Base-by-base conservation (phyloP, 805 yeast genomes). In the Candida taoyuanica region DNA sequence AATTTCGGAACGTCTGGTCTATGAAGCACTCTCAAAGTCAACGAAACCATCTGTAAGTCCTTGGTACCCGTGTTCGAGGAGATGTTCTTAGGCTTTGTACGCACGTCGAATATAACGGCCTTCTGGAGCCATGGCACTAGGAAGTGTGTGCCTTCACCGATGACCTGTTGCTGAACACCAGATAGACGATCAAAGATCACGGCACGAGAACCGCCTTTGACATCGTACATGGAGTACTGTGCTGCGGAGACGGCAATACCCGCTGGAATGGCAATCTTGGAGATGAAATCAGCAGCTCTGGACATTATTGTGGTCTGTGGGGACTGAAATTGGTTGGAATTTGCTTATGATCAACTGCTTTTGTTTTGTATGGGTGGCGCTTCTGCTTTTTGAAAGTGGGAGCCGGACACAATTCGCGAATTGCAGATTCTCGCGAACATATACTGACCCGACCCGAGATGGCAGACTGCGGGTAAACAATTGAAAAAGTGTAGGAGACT, bases 131-230 rank as follows among this genome's bases (percentile, higher is more conserved):
- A 93, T 37, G 98, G 98, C 37, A 93, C 62, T 48, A 89, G 68
- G 63, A 93, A 93, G 64, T 93, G 98, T 17, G 98, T 85, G 43
- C 98, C 98, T 67, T 93, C 98, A 20, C 97, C 96, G 43, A 89
- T 71, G 17, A 93, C 97, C n/a, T 68, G 67, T 53, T 78, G 79
- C 62, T 85, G 83, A 37, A 93, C 95, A 67, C 98, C 98, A 31
- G 73, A 67, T 42, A 93, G 64, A 53, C 98, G 74, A 68, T 93
- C 98, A 58, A 93, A 93, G 47, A 93, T 84, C 37, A 93, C 95
- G 17, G 97, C 98, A 60, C 98, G 74, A 42, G 85, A 76, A 39
- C 98, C 98, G 43, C 98, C 98, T 58, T 83, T 80, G 27, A 93
- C 98, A 58, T 93, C 98, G 60, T 87, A 93, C 65, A 93, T 69